A percentile compares a stretch with the other conserved stretches of the same genome.
These are phyloP conservation scores for Phytophthora idaei DNA, from an alignment of 352 stramenopile species.

Conservation along the genomic window DNA sequence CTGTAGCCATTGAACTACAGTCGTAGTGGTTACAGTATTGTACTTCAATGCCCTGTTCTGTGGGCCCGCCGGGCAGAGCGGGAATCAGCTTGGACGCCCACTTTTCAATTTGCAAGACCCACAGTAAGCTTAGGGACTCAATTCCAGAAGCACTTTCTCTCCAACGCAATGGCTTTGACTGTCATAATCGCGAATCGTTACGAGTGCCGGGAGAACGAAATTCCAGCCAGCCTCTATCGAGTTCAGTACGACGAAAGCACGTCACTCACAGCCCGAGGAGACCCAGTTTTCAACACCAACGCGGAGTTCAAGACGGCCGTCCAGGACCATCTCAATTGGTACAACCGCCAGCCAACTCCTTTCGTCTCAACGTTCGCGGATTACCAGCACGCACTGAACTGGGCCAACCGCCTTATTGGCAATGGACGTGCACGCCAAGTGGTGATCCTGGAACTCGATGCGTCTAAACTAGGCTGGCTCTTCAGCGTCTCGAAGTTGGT, in stretches of 20 bases:
- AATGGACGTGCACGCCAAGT: neutral
- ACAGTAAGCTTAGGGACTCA: no score
- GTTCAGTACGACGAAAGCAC: conserved; percentile 11
- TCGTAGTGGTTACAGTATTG: no score
- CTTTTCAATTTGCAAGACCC: neutral
- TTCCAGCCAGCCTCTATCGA: neutral
- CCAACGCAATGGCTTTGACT: neutral
- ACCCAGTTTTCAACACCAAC: conserved; percentile 7
- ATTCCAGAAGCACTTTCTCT: no score
- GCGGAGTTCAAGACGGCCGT: conserved; percentile 10
- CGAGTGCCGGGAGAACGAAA: neutral
- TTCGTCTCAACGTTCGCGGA: conserved; percentile 21
- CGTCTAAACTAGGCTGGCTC: conserved; percentile 1
- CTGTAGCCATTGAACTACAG: no score
- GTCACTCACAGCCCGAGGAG: conserved; percentile 8
- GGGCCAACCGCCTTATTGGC: neutral
- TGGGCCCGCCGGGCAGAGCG: no score
- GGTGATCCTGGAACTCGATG: conserved; percentile 15
- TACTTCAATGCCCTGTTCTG: no score
- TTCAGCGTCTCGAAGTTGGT: conserved; percentile 19
- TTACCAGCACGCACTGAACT: conserved; percentile 7
- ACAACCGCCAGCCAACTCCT: conserved; percentile 12
- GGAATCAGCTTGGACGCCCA: neutral
- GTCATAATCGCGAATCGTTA: neutral
- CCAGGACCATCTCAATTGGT: conserved; percentile 8